phyloP scores from a whole-genome alignment of 1,284 basidiomycete species.

The Trichosporon ovoides region DNA sequence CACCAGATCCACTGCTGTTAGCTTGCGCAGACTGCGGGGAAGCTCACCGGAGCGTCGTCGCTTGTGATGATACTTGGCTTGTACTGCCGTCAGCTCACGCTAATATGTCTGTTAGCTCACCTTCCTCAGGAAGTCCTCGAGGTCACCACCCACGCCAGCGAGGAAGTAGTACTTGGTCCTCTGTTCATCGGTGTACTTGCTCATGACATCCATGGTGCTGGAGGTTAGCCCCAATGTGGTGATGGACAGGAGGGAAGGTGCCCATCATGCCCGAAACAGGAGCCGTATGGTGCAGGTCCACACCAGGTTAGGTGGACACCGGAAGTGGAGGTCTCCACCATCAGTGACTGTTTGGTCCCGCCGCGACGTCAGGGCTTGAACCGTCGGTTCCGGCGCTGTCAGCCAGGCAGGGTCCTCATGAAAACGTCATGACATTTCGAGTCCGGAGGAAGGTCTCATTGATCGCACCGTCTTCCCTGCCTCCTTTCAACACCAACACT shows the following conservation, averaged over 20 bases:
- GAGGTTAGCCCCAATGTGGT: neutral
- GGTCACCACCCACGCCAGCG: constrained; percentile 5
- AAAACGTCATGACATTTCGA: neutral
- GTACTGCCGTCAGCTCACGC: constrained; percentile 13
- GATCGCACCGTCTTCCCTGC: neutral
- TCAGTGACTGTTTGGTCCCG: no score
- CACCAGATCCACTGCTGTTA: constrained; percentile 28
- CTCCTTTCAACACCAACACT: neutral
- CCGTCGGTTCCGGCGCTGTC: no score
- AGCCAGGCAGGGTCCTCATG: no score
- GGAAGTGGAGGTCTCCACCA: no score
- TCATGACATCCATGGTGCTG: neutral
- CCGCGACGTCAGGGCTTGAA: no score
- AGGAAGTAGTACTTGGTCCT: constrained; percentile 21
- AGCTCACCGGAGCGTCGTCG: constrained; percentile 21
- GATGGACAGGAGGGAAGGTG: neutral
- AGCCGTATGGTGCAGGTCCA: no score
- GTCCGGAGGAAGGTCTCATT: no score
- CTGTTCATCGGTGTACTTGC: neutral
- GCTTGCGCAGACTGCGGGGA: neutral
- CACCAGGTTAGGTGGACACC: no score
- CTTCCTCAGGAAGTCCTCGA: constrained; percentile 31
- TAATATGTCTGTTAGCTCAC: constrained; percentile 11
- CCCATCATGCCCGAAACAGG: neutral
- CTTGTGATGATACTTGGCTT: constrained; percentile 23